Percentiles rank a stretch among this genome's conserved stretches.
Conservation (phyloP, 768 basidiomycete genomes). For the Leccinum boreale region DNA sequence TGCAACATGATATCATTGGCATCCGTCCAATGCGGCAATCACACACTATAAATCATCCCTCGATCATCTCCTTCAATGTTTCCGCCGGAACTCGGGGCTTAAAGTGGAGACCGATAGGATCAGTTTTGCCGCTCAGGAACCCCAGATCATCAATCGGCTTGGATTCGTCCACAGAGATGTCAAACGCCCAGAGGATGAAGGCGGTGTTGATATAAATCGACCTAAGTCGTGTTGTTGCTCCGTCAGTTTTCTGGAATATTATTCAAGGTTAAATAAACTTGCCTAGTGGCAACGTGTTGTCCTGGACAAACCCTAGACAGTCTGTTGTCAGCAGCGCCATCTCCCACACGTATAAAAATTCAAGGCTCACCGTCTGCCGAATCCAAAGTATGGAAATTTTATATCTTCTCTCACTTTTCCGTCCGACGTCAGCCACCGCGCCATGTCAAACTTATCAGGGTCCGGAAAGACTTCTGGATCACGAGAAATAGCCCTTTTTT, state of each 20-base stretch:
- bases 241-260: background rate
- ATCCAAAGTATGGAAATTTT: slow-evolving; percentile 49
- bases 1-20: background rate
- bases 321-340: background rate
- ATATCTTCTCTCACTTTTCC: slow-evolving; percentile 41
- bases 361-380: slow-evolving; percentile 37
- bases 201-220: slow-evolving; percentile 61
- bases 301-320: slow-evolving; percentile 53
- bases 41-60: background rate
- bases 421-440: slow-evolving; percentile 26
- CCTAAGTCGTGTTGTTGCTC: slow-evolving; percentile 22
- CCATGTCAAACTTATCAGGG: slow-evolving; percentile 34
- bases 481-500: slow-evolving; percentile 33
- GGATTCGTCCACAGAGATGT: slow-evolving; percentile 41
- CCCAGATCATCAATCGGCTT: slow-evolving; percentile 54
- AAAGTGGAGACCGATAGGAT: slow-evolving; percentile 54
- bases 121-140: slow-evolving; percentile 37
- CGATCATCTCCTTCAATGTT: slow-evolving; percentile 5
- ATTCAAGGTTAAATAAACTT: slow-evolving; percentile 5
- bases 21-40: background rate
- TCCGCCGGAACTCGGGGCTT: slow-evolving; percentile 36
- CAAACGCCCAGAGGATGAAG: slow-evolving; percentile 60
- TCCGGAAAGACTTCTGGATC: slow-evolving; percentile 37
- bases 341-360: background rate
- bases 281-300: slow-evolving; percentile 48